Evolutionary conservation across 306 rosid species (phyloP), one percentile per base, ranked within the genome.

Genomic region (Rosa multiflora): DNA sequence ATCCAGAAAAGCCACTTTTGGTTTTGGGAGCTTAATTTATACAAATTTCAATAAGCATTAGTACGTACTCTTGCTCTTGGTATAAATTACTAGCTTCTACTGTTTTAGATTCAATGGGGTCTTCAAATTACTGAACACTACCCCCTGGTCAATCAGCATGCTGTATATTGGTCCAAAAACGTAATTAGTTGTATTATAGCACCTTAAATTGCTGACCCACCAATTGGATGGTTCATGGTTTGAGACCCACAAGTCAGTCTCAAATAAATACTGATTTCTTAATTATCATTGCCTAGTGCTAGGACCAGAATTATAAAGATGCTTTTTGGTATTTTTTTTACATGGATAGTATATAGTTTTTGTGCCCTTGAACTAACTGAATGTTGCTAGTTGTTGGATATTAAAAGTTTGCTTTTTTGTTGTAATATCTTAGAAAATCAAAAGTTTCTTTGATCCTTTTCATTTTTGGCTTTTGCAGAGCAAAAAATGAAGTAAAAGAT

Each of bases 221-320:
- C 6, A 14, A 40, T 35, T 46, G 5, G 71, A 78, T 68, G 87
- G 78, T 74, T 74, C 49, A 81, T 7, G 85, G 69, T 73, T 81
- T 77, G 61, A 69, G 53, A 81, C 56, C 78, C 59, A 39, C 58
- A 4, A n/a, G 73, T 14, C 20, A 18, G 20, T 58, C 69, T 72
- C 23, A 75, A 18, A 44, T 26, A 10, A 74, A 62, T 48, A 15
- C 37, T 18, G 67, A 23, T 39, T 77, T 69, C 21, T 59, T 61
- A n/a, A n/a, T n/a, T n/a, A n/a, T 20, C 29, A 81, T 61, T 44
- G 44, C 6, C 14, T 32, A 52, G 56, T 15, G 56, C 55, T 52
- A 37, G 81, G 75, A 75, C 71, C 72, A 61, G 76, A 15, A 37
- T 26, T 51, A 18, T 0, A 18, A 55, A 73, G n/a, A 48, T 48